Percentiles rank a stretch among this genome's conserved stretches.
phyloP scores from a whole-genome alignment of 148 eudicot genomes.

The Fagopyrum esculentum region DNA sequence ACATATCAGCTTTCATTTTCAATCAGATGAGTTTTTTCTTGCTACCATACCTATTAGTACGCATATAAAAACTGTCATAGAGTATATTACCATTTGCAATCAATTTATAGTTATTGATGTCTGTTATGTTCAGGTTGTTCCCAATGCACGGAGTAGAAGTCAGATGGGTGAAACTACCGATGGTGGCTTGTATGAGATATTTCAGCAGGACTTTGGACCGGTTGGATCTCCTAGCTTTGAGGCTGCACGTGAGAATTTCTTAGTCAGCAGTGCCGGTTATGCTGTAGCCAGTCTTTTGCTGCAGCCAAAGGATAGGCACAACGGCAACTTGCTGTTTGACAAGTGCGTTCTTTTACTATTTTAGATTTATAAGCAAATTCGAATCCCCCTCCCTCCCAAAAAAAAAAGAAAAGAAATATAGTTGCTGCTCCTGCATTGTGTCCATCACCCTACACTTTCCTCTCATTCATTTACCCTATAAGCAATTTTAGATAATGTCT shows the following conservation, averaged over 20 bases:
- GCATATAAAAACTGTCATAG: background rate
- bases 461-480: background rate
- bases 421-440: background rate
- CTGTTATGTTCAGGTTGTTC: conserved; percentile 64
- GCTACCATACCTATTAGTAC: background rate
- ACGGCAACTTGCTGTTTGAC: conserved; percentile 95
- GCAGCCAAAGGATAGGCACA: conserved; percentile 98
- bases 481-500: background rate
- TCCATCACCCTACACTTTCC: background rate
- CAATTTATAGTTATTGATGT: conserved; percentile 6
- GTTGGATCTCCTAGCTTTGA: conserved; percentile 90
- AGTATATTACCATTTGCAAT: background rate
- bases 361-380: background rate
- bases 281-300: conserved; percentile 97
- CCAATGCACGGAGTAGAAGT: conserved; percentile 94
- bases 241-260: conserved; percentile 91
- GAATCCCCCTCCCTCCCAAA: too few species aligned
- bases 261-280: conserved; percentile 97
- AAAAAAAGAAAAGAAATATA: background rate
- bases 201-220: conserved; percentile 95
- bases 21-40: background rate
- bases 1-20: background rate
- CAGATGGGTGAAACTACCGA: conserved; percentile 99
- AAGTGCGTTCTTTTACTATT: conserved; percentile 33
- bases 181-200: conserved; percentile 97